phyloP scores from a whole-genome alignment of 164 flowering plant species.

The Macadamia tetraphylla region DNA sequence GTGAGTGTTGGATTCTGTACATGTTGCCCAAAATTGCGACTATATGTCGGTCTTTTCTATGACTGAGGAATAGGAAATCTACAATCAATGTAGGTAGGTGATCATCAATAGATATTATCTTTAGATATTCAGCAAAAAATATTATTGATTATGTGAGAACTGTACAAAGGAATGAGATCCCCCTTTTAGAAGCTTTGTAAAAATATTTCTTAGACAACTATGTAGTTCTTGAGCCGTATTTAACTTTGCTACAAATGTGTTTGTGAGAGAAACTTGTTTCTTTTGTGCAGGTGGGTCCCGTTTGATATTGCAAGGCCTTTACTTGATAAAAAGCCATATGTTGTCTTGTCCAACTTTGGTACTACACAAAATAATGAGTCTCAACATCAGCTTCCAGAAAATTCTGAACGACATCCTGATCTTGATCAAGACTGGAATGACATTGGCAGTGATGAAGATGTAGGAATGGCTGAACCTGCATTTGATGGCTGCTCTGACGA shows the following conservation, averaged over 20 bases:
- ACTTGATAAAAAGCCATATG: slow-evolving; percentile 66
- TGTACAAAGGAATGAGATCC: no score
- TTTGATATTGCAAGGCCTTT: slow-evolving; percentile 59
- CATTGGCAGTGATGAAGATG: slow-evolving; percentile 34
- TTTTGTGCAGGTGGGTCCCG: slow-evolving; percentile 71
- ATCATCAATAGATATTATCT: no score
- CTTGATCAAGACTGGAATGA: slow-evolving; percentile 35
- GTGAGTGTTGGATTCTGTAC: no score
- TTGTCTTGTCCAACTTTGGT: slow-evolving; percentile 54
- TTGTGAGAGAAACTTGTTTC: neutral
- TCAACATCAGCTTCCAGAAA: slow-evolving; percentile 19
- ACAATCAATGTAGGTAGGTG: no score
- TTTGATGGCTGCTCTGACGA: slow-evolving; percentile 55
- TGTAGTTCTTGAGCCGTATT: no score
- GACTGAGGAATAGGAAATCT: no score
- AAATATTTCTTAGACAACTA: no score
- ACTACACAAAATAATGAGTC: slow-evolving; percentile 31
- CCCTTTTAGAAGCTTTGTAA: no score
- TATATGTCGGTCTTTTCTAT: no score
- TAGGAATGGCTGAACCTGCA: slow-evolving; percentile 45
- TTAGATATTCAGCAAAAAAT: no score
- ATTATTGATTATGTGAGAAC: no score
- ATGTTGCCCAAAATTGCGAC: no score
- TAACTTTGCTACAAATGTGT: neutral
- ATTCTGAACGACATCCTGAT: slow-evolving; percentile 28